Conservation (phyloP, 345 rosid species). For the Bruguiera gymnorhiza region DNA sequence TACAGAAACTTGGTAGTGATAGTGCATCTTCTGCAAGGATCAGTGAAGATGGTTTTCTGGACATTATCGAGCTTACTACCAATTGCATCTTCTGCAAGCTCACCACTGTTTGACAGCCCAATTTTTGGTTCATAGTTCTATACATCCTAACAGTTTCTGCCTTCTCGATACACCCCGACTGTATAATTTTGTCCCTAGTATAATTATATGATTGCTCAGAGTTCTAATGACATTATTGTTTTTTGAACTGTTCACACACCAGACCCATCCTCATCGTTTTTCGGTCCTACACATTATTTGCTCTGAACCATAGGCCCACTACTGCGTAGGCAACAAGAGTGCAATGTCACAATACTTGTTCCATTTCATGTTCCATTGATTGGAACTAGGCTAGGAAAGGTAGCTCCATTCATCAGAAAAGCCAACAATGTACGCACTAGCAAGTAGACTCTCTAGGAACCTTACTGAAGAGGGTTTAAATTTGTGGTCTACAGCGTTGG, state of each 20-base stretch:
- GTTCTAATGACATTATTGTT: too few species aligned
- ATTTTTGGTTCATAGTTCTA: slow-evolving; percentile 2
- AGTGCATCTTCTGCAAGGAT: slow-evolving; percentile 12
- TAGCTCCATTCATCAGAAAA: not conserved
- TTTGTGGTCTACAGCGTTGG: not conserved
- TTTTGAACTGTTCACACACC: too few species aligned
- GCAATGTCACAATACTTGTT: too few species aligned
- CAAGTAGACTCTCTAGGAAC: not conserved
- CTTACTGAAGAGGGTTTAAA: not conserved
- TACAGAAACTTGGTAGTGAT: slow-evolving; percentile 16
- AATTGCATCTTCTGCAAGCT: too few species aligned
- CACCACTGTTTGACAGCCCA: not conserved
- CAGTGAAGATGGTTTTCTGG: slow-evolving; percentile 26
- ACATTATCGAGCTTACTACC: slow-evolving; percentile 8
- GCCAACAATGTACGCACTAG: slow-evolving; percentile 5
- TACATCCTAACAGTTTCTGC: not conserved
- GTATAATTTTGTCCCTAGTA: not conserved
- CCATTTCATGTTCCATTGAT: slow-evolving; percentile 4
- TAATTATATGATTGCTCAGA: not conserved
- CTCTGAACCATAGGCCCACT: not conserved
- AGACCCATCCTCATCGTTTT: too few species aligned
- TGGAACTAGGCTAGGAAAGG: not conserved
- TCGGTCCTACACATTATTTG: too few species aligned
- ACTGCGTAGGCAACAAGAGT: too few species aligned
- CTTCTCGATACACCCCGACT: not conserved